These are phyloP conservation scores for Teunomyces barrocoloradensis DNA, from an alignment of 805 yeast genomes.

Conservation along the genomic window DNA sequence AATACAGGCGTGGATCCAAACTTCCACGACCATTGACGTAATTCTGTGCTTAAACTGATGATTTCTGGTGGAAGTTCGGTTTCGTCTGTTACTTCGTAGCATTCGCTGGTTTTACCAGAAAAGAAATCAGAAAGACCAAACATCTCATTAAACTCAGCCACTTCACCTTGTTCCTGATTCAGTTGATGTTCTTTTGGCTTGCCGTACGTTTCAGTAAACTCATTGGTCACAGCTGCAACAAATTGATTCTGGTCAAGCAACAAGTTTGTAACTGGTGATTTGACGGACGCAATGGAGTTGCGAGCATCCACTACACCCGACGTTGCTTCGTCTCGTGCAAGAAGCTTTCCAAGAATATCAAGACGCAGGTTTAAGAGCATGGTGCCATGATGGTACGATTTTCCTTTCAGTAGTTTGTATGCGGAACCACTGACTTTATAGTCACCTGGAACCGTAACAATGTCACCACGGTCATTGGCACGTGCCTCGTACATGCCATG, in stretches of 20 bases:
- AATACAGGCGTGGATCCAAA: slow-evolving; percentile 78
- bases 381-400: slow-evolving; percentile 93
- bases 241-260: slow-evolving; percentile 46
- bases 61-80: slow-evolving; percentile 41
- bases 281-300: slow-evolving; percentile 70
- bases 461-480: slow-evolving; percentile 80
- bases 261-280: slow-evolving; percentile 74
- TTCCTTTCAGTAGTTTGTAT: slow-evolving; percentile 75
- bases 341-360: slow-evolving; percentile 53
- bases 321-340: slow-evolving; percentile 45
- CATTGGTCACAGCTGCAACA: slow-evolving; percentile 38
- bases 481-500: slow-evolving; percentile 25
- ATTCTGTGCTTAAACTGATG: slow-evolving; percentile 31
- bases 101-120: slow-evolving; percentile 7
- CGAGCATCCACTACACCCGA: slow-evolving; percentile 44
- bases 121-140: slow-evolving; percentile 32
- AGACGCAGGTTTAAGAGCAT: slow-evolving; percentile 75
- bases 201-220: slow-evolving; percentile 38
- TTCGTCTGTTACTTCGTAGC: slow-evolving; percentile 20
- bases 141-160: slow-evolving; percentile 29
- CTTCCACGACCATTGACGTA: slow-evolving; percentile 69
- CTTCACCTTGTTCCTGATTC: slow-evolving; percentile 7
- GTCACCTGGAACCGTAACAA: slow-evolving; percentile 38
- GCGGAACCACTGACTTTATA: slow-evolving; percentile 91
- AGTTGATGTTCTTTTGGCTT: not conserved